Percentiles rank a stretch among this genome's conserved stretches.
These are phyloP conservation scores for Albatrellus ellisii DNA, from an alignment of 768 basidiomycete genomes.

Conservation along the genomic window DNA sequence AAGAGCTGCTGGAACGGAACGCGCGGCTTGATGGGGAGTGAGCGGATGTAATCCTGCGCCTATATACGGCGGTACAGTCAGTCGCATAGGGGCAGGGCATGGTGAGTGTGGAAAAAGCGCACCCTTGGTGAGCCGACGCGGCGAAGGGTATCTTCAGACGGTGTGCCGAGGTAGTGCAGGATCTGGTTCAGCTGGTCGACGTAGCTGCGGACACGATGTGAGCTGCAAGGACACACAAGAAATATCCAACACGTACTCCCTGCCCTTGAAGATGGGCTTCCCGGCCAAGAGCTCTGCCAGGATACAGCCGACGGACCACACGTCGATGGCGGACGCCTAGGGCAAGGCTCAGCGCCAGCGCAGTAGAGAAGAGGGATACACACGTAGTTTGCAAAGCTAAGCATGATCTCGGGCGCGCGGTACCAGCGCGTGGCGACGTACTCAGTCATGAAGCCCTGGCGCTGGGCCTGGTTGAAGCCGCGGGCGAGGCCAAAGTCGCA, in stretches of 20 bases:
- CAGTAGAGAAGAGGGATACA: slow-evolving; percentile 25
- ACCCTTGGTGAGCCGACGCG: slow-evolving; percentile 93
- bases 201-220: slow-evolving; percentile 39
- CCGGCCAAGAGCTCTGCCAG: slow-evolving; percentile 86
- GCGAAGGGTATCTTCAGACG: slow-evolving; percentile 90
- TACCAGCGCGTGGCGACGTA: slow-evolving; percentile 99
- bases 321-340: slow-evolving; percentile 86
- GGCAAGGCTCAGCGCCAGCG: background rate
- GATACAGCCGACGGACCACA: slow-evolving; percentile 96
- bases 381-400: slow-evolving; percentile 92
- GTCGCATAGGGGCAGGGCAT: background rate
- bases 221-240: background rate
- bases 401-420: slow-evolving; percentile 97
- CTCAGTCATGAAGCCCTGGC: slow-evolving; percentile 98
- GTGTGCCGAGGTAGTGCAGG: slow-evolving; percentile 95
- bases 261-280: slow-evolving; percentile 93
- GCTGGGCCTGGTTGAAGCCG: slow-evolving; percentile 81
- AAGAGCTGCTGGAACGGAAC: slow-evolving; percentile 87
- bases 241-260: slow-evolving; percentile 56
- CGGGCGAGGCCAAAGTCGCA: slow-evolving; percentile 97
- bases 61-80: slow-evolving; percentile 19
- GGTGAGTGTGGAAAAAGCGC: slow-evolving; percentile 17
- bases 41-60: slow-evolving; percentile 98
- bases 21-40: slow-evolving; percentile 91
- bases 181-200: slow-evolving; percentile 99